phyloP scores from a whole-genome alignment of 2,329 filamentous ascomycete species.

The Macrophomina phaseolina region DNA sequence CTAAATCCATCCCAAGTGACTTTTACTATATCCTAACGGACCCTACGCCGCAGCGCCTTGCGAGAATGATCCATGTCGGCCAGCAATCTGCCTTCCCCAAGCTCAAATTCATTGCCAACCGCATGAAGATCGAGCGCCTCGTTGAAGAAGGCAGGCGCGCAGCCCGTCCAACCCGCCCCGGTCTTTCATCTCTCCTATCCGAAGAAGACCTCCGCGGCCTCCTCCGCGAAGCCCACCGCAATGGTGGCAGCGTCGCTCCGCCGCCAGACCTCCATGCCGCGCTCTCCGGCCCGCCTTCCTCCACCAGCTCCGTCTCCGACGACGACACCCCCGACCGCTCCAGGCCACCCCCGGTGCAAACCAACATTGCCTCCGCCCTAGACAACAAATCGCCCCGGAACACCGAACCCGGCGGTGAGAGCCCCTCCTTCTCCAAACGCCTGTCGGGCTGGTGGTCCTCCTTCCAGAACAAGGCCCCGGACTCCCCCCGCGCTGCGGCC shows the following conservation, averaged over 20 bases:
- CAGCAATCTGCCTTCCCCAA: constrained; percentile 90
- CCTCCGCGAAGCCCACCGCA: constrained; percentile 41
- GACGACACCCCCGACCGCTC: constrained; percentile 36
- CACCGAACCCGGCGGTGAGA: not conserved
- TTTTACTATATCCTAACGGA: constrained; percentile 87
- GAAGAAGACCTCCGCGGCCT: constrained; percentile 54
- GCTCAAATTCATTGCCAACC: constrained; percentile 86
- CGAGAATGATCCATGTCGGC: constrained; percentile 87
- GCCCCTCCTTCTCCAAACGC: constrained; percentile 24
- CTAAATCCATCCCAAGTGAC: constrained; percentile 77
- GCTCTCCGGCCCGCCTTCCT: constrained; percentile 39
- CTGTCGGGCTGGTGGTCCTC: constrained; percentile 46
- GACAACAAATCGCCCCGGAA: not conserved
- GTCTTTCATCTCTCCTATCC: constrained; percentile 48
- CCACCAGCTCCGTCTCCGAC: constrained; percentile 35
- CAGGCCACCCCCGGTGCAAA: constrained; percentile 12
- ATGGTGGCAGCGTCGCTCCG: constrained; percentile 37
- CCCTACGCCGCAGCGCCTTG: constrained; percentile 74
- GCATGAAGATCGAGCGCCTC: constrained; percentile 79
- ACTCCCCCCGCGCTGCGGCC: constrained; percentile 9
- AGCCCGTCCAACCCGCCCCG: constrained; percentile 40
- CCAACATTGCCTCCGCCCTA: constrained; percentile 27
- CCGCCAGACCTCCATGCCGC: constrained; percentile 33
- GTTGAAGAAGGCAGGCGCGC: constrained; percentile 63
- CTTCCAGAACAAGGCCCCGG: constrained; percentile 34